Base-by-base conservation (phyloP, 2,329 filamentous ascomycete species). In the Sclerotinia sclerotiorum region DNA sequence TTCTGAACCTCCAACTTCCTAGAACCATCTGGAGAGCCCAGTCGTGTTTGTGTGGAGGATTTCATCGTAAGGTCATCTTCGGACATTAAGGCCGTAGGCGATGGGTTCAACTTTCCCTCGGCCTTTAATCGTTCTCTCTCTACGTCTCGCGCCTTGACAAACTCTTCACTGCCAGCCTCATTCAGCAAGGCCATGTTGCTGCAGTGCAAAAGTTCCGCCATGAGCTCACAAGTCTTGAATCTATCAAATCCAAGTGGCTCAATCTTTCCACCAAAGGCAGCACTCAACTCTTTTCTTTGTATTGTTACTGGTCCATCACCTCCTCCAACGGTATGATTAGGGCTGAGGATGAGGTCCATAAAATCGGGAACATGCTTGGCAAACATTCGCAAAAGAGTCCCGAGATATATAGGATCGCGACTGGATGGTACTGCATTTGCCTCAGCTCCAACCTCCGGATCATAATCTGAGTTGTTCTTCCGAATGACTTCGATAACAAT, bases 401-500 rank as follows among this genome's bases (percentile, higher is more conserved):
- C 95, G 0, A 99, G 86, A 77, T 98, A 99, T 74, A 99, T 99
- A 5, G 95, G 95, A 76, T 99, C 95, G 64, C 91, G 89, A 72
- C 88, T 90, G 1, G 93, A 94, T 0, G 94, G 94, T 67, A 89
- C 84, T 3, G 91, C 87, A 72, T 91, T 91, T 39, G 91, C 88
- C 69, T 93, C 92, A 61, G 90, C 88, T 70, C 94, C 89, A 74
- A 94, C 91, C 74, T 98, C 95, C 0, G 95, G 90, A 74, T 99
- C 95, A 78, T 99, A 99, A 79, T 99, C 95, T 0, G 95, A 98
- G 79, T 99, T 99, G 80, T 99, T 99, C 82, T 99, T 99, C 70
- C 95, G 88, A 78, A 99, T 99, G 57, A 99, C 95, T 80, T 99
- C 95, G 72, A 99, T 99, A 46, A 99, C 87, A 76, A 98, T 97